These are phyloP conservation scores for Leccinum rimulosum DNA, from an alignment of 768 basidiomycete genomes.

Conservation along the genomic window DNA sequence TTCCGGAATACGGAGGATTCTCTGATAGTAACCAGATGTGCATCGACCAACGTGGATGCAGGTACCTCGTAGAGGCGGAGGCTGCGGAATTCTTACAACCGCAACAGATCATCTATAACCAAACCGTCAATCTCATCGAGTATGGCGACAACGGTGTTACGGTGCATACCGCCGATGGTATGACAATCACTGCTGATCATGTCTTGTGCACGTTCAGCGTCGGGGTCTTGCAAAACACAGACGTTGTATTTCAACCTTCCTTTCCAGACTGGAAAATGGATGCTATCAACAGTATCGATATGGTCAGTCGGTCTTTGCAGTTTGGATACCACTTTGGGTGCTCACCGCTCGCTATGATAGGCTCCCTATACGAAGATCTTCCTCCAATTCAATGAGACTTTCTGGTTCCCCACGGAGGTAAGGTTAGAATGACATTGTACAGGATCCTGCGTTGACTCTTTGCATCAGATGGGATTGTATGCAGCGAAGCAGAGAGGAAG, in stretches of 20 bases:
- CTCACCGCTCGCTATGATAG: too few relatives aligned
- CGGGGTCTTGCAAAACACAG: conserved; percentile 65
- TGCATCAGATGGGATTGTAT: conserved; percentile 43
- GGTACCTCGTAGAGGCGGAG: conserved; percentile 52
- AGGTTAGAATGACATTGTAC: neutral
- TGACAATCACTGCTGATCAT: conserved; percentile 49
- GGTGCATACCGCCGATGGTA: conserved; percentile 46
- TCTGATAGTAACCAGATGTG: conserved; percentile 51
- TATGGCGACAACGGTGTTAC: conserved; percentile 45
- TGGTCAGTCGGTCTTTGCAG: too few relatives aligned
- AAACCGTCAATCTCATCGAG: conserved; percentile 47
- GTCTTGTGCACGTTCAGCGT: conserved; percentile 67
- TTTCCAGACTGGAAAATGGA: conserved; percentile 36
- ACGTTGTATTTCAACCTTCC: conserved; percentile 53
- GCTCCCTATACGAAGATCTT: too few relatives aligned
- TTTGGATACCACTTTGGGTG: too few relatives aligned
- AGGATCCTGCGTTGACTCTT: neutral
- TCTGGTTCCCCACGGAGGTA: conserved; percentile 54
- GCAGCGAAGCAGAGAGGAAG: conserved; percentile 56
- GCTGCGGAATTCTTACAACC: conserved; percentile 52
- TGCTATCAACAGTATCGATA: too few relatives aligned
- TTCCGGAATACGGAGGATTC: conserved; percentile 53
- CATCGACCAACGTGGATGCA: conserved; percentile 64
- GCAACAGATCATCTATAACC: conserved; percentile 46
- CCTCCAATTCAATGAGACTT: too few relatives aligned